Conservation (phyloP, 2,329 filamentous ascomycete species). For the Alternaria conjuncta region DNA sequence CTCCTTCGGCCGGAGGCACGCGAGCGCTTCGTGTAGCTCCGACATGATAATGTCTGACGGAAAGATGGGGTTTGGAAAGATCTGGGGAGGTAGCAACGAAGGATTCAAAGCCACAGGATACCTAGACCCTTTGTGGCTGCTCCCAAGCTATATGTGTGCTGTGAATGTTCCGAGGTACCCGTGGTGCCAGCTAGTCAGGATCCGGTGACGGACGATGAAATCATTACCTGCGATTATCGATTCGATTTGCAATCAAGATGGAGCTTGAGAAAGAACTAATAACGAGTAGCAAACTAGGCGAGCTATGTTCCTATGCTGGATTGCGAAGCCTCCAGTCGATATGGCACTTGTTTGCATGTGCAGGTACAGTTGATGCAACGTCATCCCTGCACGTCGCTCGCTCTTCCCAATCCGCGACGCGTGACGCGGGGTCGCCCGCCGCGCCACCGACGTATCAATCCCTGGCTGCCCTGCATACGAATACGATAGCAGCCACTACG, state of each 20-base stretch:
- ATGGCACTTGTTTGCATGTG: not conserved
- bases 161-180: conserved; percentile 20
- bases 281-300: not conserved
- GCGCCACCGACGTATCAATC: not conserved
- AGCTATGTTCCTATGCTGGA: not conserved
- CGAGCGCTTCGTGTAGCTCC: conserved; percentile 55
- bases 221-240: conserved; percentile 9
- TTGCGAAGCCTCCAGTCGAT: conserved; percentile 4
- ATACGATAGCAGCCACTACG: conserved; percentile 3
- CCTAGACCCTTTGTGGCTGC: not conserved
- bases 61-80: not conserved
- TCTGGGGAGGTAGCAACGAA: not conserved
- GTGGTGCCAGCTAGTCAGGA: conserved; percentile 17
- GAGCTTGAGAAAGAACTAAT: not conserved
- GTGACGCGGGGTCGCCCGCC: conserved; percentile 19
- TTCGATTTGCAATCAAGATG: not conserved
- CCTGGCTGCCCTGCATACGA: conserved; percentile 3
- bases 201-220: conserved; percentile 23
- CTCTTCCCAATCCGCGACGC: conserved; percentile 3
- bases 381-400: conserved; percentile 18
- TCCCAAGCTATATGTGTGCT: not conserved
- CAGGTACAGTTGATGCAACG: conserved; percentile 17
- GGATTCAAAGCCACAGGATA: not conserved
- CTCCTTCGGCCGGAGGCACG: conserved; percentile 52
- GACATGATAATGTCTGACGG: conserved; percentile 27